Percentiles rank a stretch among this genome's conserved stretches.
phyloP scores from a whole-genome alignment of 2,329 filamentous ascomycete species.

The Ophiocordyceps camponoti-saundersi region DNA sequence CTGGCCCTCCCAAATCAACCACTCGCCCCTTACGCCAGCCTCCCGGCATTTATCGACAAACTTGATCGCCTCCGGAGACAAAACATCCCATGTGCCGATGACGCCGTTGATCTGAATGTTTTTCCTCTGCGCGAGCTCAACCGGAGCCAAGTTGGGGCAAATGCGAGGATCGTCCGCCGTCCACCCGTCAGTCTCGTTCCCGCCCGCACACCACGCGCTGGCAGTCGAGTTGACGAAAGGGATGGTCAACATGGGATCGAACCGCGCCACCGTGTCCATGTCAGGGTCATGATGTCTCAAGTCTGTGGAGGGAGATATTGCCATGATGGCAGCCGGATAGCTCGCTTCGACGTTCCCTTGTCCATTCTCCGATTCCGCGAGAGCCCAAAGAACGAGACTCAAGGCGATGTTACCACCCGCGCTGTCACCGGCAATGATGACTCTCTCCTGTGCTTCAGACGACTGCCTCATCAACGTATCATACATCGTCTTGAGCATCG shows the following conservation, averaged over 20 bases:
- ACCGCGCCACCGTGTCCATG: conserved; percentile 5
- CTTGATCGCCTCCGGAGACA: conserved; percentile 31
- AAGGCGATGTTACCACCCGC: conserved; percentile 37
- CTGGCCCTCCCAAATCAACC: conserved; percentile 41
- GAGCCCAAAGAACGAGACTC: conserved; percentile 12
- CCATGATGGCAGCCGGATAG: conserved; percentile 8
- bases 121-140: conserved; percentile 11
- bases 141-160: conserved; percentile 28
- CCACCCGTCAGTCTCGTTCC: background rate
- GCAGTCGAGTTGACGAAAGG: conserved; percentile 8
- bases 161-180: conserved; percentile 21
- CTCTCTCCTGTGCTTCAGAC: conserved; percentile 15
- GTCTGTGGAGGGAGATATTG: conserved; percentile 27
- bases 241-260: conserved; percentile 10
- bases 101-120: conserved; percentile 33
- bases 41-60: conserved; percentile 28
- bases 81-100: conserved; percentile 32
- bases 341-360: conserved; percentile 13
- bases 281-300: conserved; percentile 7
- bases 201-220: conserved; percentile 6
- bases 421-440: conserved; percentile 36
- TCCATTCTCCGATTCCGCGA: conserved; percentile 12
- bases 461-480: conserved; percentile 20
- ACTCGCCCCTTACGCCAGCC: conserved; percentile 28
- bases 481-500: conserved; percentile 27